Evolutionary conservation across 164 flowering plant genomes (phyloP).

Genomic region (Echeveria elegans): DNA sequence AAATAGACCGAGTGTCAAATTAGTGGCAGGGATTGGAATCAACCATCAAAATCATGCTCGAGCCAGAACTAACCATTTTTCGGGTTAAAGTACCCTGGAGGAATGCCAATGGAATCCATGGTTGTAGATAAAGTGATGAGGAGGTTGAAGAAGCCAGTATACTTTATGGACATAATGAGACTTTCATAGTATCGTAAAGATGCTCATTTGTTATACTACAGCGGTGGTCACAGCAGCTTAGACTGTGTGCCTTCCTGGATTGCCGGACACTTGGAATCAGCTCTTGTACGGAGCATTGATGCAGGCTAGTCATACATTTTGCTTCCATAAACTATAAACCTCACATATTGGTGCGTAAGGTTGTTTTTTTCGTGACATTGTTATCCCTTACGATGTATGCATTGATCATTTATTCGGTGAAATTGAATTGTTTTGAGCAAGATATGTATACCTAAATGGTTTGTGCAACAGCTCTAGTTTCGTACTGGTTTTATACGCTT

Average conservation of each 20-base stretch:
- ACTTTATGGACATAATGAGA: conserved; percentile 35
- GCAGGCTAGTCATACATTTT: not conserved
- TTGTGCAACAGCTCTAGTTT: too few species aligned
- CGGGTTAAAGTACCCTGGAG: conserved; percentile 42
- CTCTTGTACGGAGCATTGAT: conserved; percentile 35
- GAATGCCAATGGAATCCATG: conserved; percentile 27
- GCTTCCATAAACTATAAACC: not conserved
- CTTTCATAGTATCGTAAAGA: conserved; percentile 48
- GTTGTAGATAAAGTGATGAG: conserved; percentile 50
- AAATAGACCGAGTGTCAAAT: too few species aligned
- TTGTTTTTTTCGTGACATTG: too few species aligned
- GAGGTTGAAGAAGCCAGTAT: conserved; percentile 42
- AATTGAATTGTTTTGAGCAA: too few species aligned
- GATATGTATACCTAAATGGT: too few species aligned
- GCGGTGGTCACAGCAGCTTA: conserved; percentile 18
- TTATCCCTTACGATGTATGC: not conserved
- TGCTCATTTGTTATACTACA: conserved; percentile 35
- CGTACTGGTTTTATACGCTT: too few species aligned
- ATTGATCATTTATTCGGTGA: not conserved
- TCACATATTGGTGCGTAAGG: too few species aligned
- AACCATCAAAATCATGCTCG: conserved; percentile 32
- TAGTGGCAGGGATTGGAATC: too few species aligned
- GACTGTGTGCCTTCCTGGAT: conserved; percentile 74
- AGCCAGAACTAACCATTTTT: conserved; percentile 34
- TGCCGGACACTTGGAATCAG: conserved; percentile 51